phyloP scores from a whole-genome alignment of 352 stramenopile species.

The Pythium aquatile region DNA sequence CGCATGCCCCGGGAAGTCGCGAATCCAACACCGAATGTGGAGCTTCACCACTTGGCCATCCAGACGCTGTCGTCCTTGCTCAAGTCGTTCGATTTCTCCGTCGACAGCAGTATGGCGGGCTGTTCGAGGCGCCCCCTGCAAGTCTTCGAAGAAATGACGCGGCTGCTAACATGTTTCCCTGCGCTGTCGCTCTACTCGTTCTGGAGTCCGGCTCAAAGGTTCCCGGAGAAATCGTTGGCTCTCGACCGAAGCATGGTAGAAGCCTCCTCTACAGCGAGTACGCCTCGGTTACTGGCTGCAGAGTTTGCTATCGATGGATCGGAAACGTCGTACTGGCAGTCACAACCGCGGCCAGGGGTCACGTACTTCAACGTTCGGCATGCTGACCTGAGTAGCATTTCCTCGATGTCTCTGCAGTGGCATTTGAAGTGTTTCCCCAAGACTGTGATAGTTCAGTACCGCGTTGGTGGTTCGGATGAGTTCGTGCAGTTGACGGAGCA shows the following conservation, averaged over 20 bases:
- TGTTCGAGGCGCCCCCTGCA: conserved; percentile 28
- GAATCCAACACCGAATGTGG: conserved; percentile 38
- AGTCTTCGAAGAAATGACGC: conserved; percentile 77
- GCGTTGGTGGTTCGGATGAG: conserved; percentile 29
- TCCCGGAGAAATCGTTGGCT: conserved; percentile 51
- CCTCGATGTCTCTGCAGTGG: conserved; percentile 68
- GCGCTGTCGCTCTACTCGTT: conserved; percentile 81
- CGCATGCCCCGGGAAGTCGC: conserved; percentile 42
- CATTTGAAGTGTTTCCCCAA: conserved; percentile 65
- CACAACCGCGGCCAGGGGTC: conserved; percentile 49
- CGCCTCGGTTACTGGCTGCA: conserved; percentile 40
- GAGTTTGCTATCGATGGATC: conserved; percentile 55
- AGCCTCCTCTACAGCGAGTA: conserved; percentile 54
- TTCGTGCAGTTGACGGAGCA: conserved; percentile 48
- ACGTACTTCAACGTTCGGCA: conserved; percentile 53
- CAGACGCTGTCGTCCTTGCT: conserved; percentile 74
- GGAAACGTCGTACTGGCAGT: conserved; percentile 76
- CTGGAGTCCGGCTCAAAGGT: conserved; percentile 74
- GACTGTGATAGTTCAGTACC: conserved; percentile 56
- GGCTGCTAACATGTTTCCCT: conserved; percentile 73
- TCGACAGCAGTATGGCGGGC: conserved; percentile 9
- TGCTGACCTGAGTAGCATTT: conserved; percentile 40
- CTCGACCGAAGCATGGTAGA: conserved; percentile 47
- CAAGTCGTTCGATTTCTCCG: conserved; percentile 66
- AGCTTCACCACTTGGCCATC: conserved; percentile 84